phyloP scores from a whole-genome alignment of 2,329 filamentous ascomycete species.

The Colletotrichum higginsianum region DNA sequence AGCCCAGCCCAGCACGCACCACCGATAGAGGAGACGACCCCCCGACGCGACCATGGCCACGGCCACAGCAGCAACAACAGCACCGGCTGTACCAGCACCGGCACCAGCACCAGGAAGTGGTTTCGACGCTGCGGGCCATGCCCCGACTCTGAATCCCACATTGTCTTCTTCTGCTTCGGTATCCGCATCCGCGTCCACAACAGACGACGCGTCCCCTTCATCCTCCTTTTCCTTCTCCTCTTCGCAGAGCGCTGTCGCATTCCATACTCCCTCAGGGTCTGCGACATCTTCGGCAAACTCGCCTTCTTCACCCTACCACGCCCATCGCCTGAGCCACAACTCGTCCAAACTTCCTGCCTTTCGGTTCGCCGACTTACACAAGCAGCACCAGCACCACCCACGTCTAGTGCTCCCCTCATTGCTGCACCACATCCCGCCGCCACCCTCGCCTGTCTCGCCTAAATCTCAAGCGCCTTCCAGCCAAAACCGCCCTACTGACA shows the following conservation, averaged over 20 bases:
- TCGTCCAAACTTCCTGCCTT: slow-evolving; percentile 70
- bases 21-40: too few species aligned
- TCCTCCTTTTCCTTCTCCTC: slow-evolving; percentile 37
- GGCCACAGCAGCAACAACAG: slow-evolving; percentile 23
- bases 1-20: not conserved
- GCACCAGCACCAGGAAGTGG: slow-evolving; percentile 18
- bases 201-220: slow-evolving; percentile 30
- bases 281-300: slow-evolving; percentile 30
- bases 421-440: slow-evolving; percentile 56
- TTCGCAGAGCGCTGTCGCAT: slow-evolving; percentile 30
- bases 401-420: slow-evolving; percentile 47
- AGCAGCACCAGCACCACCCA: slow-evolving; percentile 49
- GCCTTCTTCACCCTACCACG: slow-evolving; percentile 52
- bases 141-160: slow-evolving; percentile 40
- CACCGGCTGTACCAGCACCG: slow-evolving; percentile 24
- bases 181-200: slow-evolving; percentile 35
- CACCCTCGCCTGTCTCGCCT: slow-evolving; percentile 59
- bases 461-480: slow-evolving; percentile 46
- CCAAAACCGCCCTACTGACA: slow-evolving; percentile 41
- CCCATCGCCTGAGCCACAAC: slow-evolving; percentile 68
- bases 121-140: slow-evolving; percentile 42
- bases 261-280: slow-evolving; percentile 24
- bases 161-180: slow-evolving; percentile 36
- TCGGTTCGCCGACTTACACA: slow-evolving; percentile 66
- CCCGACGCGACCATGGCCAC: slow-evolving; percentile 39